Conservation (phyloP, 2,329 filamentous ascomycete species). For the Raffaelea ambrosiae region DNA sequence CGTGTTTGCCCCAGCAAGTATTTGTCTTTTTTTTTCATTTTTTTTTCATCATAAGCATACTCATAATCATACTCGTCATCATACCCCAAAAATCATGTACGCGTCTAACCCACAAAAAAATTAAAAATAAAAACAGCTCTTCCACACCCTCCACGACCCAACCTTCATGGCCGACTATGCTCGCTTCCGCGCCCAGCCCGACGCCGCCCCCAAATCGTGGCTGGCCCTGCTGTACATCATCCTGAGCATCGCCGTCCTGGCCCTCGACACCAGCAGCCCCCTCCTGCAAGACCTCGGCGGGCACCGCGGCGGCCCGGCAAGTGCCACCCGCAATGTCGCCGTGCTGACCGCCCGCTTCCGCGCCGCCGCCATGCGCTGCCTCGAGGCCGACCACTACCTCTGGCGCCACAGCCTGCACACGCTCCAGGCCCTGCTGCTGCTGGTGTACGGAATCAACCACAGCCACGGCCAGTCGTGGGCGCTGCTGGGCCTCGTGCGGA, state of each 20-base stretch:
- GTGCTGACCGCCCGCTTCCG: background rate
- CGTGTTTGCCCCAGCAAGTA: background rate
- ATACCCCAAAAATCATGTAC: background rate
- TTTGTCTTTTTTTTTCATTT: no score
- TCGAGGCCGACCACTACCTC: background rate
- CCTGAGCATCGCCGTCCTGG: background rate
- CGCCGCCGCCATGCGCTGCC: background rate
- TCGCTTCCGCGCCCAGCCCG: background rate
- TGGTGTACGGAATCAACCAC: background rate
- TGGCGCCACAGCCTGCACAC: background rate
- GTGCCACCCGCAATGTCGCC: background rate
- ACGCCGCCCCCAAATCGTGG: background rate
- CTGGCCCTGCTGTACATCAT: background rate
- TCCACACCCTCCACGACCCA: background rate
- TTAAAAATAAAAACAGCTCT: no score
- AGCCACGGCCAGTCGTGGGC: conserved; percentile 1
- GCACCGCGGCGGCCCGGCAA: background rate
- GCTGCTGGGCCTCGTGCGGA: background rate
- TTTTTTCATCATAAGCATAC: no score
- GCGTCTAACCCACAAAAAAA: background rate
- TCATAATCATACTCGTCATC: no score
- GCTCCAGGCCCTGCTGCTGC: background rate
- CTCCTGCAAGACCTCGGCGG: background rate
- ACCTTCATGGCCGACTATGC: background rate
- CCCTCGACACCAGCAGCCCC: background rate